phyloP scores from a whole-genome alignment of 2,329 filamentous ascomycete species.

The Scytalidium lignicola region DNA sequence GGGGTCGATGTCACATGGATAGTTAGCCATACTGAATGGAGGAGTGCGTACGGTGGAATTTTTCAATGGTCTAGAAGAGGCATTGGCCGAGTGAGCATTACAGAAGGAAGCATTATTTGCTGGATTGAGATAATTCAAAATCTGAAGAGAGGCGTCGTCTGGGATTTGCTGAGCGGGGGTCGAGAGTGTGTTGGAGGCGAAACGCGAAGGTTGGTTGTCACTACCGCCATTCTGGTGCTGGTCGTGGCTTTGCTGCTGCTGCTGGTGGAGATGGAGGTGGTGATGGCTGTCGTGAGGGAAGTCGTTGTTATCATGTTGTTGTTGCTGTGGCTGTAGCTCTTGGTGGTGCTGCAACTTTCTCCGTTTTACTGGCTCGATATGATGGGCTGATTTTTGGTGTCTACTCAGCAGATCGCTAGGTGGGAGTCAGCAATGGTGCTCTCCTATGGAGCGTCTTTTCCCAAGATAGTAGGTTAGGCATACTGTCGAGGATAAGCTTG shows the following conservation, averaged over 20 bases:
- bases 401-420: constrained; percentile 59
- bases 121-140: neutral
- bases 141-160: neutral
- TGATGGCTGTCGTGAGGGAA: neutral
- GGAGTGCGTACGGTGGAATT: neutral
- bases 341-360: neutral
- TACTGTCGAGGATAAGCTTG: constrained; percentile 60
- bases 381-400: constrained; percentile 59
- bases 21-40: neutral
- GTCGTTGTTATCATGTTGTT: neutral
- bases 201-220: neutral
- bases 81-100: neutral
- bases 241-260: neutral
- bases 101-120: neutral
- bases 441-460: neutral
- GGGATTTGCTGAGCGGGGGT: neutral
- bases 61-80: neutral
- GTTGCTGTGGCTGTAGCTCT: constrained; percentile 1
- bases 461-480: constrained; percentile 27
- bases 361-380: neutral
- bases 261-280: no score
- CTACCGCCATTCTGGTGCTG: constrained; percentile 23
- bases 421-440: constrained; percentile 49
- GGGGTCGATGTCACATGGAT: neutral
- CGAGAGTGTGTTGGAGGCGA: neutral